These are phyloP conservation scores for Anthracocystis setariae DNA, from an alignment of 1,284 basidiomycete genomes.

Conservation along the genomic window DNA sequence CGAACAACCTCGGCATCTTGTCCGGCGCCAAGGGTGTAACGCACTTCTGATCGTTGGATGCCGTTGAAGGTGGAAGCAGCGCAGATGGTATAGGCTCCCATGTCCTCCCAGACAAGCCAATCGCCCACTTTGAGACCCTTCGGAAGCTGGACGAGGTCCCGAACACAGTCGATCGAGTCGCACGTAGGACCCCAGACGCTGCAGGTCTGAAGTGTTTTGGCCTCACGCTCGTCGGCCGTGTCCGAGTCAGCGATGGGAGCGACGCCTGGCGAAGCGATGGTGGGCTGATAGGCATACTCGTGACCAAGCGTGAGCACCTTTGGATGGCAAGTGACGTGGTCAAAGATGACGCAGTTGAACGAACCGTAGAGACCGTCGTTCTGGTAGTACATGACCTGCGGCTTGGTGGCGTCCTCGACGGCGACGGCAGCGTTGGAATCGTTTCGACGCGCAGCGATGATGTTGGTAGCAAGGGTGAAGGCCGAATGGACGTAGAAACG, in stretches of 20 bases:
- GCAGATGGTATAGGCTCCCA: slow-evolving; percentile 93
- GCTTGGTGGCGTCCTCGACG: slow-evolving; percentile 31
- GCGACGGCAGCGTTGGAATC: slow-evolving; percentile 22
- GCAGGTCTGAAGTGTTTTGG: slow-evolving; percentile 69
- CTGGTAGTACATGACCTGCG: slow-evolving; percentile 67
- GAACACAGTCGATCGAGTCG: slow-evolving; percentile 82
- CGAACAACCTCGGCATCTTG: slow-evolving; percentile 33
- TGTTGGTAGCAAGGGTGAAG: slow-evolving; percentile 90
- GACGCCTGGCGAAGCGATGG: slow-evolving; percentile 56
- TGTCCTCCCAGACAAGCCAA: slow-evolving; percentile 89
- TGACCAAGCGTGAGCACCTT: slow-evolving; percentile 75
- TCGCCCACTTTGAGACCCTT: slow-evolving; percentile 73
- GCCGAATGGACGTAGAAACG: slow-evolving; percentile 92
- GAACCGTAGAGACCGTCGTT: slow-evolving; percentile 78
- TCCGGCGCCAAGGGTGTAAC: slow-evolving; percentile 68
- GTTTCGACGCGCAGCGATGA: slow-evolving; percentile 79
- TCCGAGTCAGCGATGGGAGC: slow-evolving; percentile 11
- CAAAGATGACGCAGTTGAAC: slow-evolving; percentile 96
- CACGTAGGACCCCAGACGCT: slow-evolving; percentile 78
- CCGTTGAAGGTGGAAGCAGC: slow-evolving; percentile 90
- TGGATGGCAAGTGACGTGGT: slow-evolving; percentile 87
- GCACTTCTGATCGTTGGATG: slow-evolving; percentile 66
- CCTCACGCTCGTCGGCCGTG: slow-evolving; percentile 38
- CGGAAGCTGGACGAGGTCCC: slow-evolving; percentile 57
- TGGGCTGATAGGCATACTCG: slow-evolving; percentile 66